Evolutionary conservation across 176 grass and related monocot species (phyloP), one percentile per base, ranked within the genome.

Genomic region (Tuctoria greenei): DNA sequence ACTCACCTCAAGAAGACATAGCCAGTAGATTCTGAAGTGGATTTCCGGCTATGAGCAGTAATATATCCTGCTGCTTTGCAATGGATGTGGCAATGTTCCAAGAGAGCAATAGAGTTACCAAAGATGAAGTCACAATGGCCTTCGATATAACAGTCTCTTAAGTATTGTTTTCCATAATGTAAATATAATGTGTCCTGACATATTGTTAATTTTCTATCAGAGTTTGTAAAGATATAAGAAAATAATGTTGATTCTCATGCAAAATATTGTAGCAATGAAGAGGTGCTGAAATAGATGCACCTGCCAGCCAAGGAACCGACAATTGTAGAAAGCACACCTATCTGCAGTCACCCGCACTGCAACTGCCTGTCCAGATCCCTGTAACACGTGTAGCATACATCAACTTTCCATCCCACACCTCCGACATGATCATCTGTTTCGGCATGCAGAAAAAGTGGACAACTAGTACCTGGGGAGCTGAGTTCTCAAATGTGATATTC

Each of bases 91-190:
- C 95, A 92, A 88, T 92, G 92, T 67, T 99, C 91, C 51, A 99
- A 61, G 60, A 99, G 82, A 67, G 91, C 91, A 77, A 93, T 85
- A 69, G 95, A 88, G 82, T 95, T 95, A 36, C 95, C 92, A 3
- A 99, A 99, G 79, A 99, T 95, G 87, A 99, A 95, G 78, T 99
- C 95, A 36, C 93, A 93, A 35, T 90, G 88, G 43, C 95, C 95
- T 84, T 99, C 95, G 10, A 99, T 90, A 64, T 99, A 99, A 65
- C 95, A 99, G 50, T 99, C 89, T 81, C 95, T 88, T 69, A 95
- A 71, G 76, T 99, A 99, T 66, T 95, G 95, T 79, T 95, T 99
- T 27, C 95, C 95, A 43, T 95, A 79, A 79, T 99, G 95, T 35
- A 99, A 86, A 80, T 99, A 99, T 51, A 99, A 86, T 5, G 92